Evolutionary conservation across 169 alveolate species (phyloP).

Genomic region (Sarcocystis neurona): DNA sequence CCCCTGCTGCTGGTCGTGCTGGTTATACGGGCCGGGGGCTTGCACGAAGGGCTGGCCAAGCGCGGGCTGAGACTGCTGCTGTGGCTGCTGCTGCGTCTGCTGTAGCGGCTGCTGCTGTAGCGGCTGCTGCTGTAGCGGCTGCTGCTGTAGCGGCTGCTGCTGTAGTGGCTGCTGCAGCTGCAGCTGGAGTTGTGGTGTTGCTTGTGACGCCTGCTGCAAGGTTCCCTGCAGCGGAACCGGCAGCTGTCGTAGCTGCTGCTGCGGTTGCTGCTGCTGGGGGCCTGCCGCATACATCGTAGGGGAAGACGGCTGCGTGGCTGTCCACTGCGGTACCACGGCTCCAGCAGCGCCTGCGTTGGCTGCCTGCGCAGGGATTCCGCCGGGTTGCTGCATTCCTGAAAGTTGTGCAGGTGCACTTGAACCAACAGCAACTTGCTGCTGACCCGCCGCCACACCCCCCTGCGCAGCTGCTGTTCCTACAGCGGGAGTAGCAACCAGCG

Average conservation of each 20-base stretch:
- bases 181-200: too few species aligned
- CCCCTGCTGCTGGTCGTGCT: neutral
- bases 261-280: too few species aligned
- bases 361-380: neutral
- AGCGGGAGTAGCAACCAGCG: too few species aligned
- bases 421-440: too few species aligned
- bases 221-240: too few species aligned
- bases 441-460: too few species aligned
- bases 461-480: conserved; percentile 2
- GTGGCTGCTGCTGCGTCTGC: neutral
- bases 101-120: neutral
- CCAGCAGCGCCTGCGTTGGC: neutral
- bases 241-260: too few species aligned
- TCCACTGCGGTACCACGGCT: too few species aligned
- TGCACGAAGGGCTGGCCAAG: neutral
- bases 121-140: conserved; percentile 12
- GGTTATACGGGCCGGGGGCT: neutral
- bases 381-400: conserved; percentile 6
- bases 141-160: conserved; percentile 5
- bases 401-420: neutral
- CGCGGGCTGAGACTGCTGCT: neutral
- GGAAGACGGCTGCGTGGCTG: too few species aligned
- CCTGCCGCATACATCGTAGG: too few species aligned
- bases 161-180: neutral
- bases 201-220: too few species aligned